A percentile compares a stretch with the other conserved stretches of the same genome.
Conservation (phyloP, 2,329 filamentous ascomycete species). For the Pseudogymnoascus sp. region DNA sequence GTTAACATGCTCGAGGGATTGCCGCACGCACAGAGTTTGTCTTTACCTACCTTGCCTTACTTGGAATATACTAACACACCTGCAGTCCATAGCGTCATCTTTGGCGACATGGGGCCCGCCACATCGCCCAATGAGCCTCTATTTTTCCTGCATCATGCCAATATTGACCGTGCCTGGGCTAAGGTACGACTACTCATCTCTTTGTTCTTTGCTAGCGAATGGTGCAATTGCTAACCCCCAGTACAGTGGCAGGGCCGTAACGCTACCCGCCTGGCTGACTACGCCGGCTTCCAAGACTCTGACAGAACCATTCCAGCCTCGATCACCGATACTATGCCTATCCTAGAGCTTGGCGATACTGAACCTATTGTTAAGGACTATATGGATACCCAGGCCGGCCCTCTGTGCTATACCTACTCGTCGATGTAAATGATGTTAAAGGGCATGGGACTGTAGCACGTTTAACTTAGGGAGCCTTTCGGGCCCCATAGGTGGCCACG, state of each 20-base stretch:
- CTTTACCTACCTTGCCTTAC: background rate
- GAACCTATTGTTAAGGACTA: constrained; percentile 6
- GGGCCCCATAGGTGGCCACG: background rate
- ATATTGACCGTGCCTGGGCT: background rate
- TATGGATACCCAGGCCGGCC: constrained; percentile 9
- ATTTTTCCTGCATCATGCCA: background rate
- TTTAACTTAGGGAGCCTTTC: background rate
- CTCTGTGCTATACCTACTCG: constrained; percentile 15
- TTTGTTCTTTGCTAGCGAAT: background rate
- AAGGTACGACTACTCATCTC: background rate
- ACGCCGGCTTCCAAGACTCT: background rate
- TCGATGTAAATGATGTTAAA: constrained; percentile 4
- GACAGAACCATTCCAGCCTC: background rate
- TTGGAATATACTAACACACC: background rate
- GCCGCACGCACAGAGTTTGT: background rate
- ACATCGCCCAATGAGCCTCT: background rate
- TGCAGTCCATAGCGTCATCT: background rate
- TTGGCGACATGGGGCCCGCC: background rate
- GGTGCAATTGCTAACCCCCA: background rate
- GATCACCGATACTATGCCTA: background rate
- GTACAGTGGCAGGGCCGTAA: background rate
- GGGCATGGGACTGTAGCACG: background rate
- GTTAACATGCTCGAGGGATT: background rate
- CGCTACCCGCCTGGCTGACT: background rate
- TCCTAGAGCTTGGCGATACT: background rate